Conservation (phyloP, 2,329 filamentous ascomycete genomes). For the Cladosporium sphaerospermum region DNA sequence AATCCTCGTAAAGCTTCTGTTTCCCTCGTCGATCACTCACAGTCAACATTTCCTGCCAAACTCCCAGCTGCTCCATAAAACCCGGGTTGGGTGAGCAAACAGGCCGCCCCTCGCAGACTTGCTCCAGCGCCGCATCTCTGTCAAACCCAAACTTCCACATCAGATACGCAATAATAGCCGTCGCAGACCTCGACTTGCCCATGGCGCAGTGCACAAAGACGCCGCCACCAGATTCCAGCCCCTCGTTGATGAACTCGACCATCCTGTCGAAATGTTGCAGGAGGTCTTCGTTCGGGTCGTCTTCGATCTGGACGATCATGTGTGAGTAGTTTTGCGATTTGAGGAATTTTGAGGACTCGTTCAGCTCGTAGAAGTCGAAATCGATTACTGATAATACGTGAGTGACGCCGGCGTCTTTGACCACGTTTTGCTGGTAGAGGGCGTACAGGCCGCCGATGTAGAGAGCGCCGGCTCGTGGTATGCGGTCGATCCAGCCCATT, state of each 20-base stretch:
- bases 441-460: conserved; percentile 40
- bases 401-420: conserved; percentile 69
- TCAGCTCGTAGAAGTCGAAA: conserved; percentile 46
- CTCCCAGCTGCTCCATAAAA: conserved; percentile 77
- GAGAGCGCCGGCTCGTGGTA: conserved; percentile 31
- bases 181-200: conserved; percentile 86
- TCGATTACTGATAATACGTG: conserved; percentile 78
- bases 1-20: conserved; percentile 28
- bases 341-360: conserved; percentile 10
- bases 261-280: conserved; percentile 69
- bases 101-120: conserved; percentile 62
- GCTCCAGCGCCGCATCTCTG: conserved; percentile 58
- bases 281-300: conserved; percentile 79
- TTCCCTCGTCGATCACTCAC: conserved; percentile 17
- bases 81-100: conserved; percentile 80
- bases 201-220: conserved; percentile 77
- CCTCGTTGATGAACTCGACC: conserved; percentile 74
- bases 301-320: conserved; percentile 74
- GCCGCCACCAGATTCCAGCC: conserved; percentile 51
- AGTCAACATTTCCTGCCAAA: conserved; percentile 71
- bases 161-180: conserved; percentile 75
- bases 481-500: conserved; percentile 34
- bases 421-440: conserved; percentile 34
- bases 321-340: conserved; percentile 47
- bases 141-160: conserved; percentile 51